phyloP scores from a whole-genome alignment of 176 grass and related monocot species.

The Aegilops bicornis region DNA sequence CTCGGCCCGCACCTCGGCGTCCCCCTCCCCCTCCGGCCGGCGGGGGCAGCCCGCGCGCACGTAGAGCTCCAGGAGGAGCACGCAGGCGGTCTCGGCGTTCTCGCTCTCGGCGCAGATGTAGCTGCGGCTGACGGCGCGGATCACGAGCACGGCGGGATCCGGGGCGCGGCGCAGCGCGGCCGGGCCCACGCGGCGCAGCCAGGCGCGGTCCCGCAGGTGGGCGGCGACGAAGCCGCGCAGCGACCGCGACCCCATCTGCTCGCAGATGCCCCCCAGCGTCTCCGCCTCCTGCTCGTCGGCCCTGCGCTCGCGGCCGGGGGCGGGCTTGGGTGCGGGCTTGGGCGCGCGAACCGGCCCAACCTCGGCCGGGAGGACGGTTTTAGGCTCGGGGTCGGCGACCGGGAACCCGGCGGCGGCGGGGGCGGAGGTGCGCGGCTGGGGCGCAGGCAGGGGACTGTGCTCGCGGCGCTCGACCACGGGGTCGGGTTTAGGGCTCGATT shows the following conservation, averaged over 20 bases:
- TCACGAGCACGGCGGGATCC: slow-evolving; percentile 50
- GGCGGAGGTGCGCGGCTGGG: slow-evolving; percentile 21
- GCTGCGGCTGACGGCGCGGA: slow-evolving; percentile 49
- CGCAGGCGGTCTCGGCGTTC: slow-evolving; percentile 46
- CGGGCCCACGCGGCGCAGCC: slow-evolving; percentile 41
- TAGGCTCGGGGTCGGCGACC: background rate
- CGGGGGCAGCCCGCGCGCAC: slow-evolving; percentile 47
- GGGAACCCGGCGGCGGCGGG: slow-evolving; percentile 23
- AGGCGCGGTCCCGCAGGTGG: slow-evolving; percentile 32
- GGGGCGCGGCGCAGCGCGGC: slow-evolving; percentile 34
- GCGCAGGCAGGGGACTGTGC: background rate
- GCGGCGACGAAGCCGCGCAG: slow-evolving; percentile 43
- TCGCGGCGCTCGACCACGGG: background rate
- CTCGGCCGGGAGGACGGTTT: background rate
- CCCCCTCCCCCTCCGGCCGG: background rate
- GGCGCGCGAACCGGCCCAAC: background rate
- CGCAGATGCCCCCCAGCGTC: slow-evolving; percentile 31
- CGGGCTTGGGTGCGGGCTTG: background rate
- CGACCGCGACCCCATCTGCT: slow-evolving; percentile 26
- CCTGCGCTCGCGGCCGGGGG: background rate
- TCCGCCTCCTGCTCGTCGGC: background rate
- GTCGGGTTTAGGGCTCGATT: background rate
- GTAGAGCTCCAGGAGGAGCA: slow-evolving; percentile 64
- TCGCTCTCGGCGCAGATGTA: slow-evolving; percentile 42
- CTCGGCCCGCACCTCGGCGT: slow-evolving; percentile 22